Evolutionary conservation across 2,329 filamentous ascomycete species (phyloP).

Genomic region (Madurella fahalii): DNA sequence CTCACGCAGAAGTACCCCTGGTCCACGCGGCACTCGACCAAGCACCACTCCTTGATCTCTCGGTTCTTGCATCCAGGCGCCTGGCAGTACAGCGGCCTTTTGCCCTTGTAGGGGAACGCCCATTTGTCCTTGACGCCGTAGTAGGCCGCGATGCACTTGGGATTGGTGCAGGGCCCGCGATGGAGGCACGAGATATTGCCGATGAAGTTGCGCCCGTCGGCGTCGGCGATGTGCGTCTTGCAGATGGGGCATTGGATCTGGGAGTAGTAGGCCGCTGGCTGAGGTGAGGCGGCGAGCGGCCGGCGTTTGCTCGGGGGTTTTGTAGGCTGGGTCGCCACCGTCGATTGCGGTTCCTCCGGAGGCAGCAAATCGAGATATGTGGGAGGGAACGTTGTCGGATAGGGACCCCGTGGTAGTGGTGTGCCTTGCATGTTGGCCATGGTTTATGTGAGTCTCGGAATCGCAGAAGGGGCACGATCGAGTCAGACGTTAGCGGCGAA

Average conservation of each 20-base stretch:
- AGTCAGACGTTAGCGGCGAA: too few species aligned
- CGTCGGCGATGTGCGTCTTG: background rate
- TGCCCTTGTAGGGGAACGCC: background rate
- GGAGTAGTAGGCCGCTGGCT: background rate
- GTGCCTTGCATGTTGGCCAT: too few species aligned
- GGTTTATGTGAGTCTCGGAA: too few species aligned
- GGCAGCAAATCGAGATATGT: too few species aligned
- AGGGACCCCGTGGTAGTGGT: too few species aligned
- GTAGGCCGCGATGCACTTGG: slow-evolving; percentile 3
- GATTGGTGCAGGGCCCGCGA: slow-evolving; percentile 1
- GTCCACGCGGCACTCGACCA: background rate
- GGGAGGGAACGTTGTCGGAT: too few species aligned
- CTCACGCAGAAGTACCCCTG: too few species aligned
- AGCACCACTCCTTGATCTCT: background rate
- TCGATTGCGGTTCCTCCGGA: background rate
- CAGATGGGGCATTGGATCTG: slow-evolving; percentile 10
- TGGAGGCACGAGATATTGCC: slow-evolving; percentile 9
- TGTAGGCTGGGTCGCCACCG: background rate
- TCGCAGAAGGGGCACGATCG: too few species aligned
- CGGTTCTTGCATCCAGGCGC: background rate
- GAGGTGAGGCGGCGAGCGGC: background rate
- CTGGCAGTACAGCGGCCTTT: slow-evolving; percentile 4
- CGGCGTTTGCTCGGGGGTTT: background rate
- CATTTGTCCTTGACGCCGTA: slow-evolving; percentile 4
- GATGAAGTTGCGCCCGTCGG: slow-evolving; percentile 4